These are phyloP conservation scores for Westerdykella sp. DNA, from an alignment of 2,329 filamentous ascomycete species.

Conservation along the genomic window DNA sequence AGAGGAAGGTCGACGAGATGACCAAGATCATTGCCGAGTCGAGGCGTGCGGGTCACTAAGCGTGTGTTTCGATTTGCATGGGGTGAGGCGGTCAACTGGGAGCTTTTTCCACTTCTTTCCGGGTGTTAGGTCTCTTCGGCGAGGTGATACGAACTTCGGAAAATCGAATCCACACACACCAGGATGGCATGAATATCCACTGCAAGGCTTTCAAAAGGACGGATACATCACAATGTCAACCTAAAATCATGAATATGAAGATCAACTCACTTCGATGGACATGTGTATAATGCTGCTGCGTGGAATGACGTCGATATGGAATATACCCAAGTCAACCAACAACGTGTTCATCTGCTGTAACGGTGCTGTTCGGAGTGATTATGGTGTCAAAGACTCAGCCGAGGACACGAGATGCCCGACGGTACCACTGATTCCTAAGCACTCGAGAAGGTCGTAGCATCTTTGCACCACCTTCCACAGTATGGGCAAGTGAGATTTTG, in stretches of 20 bases:
- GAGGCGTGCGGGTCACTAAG: constrained; percentile 69
- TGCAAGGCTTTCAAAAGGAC: neutral
- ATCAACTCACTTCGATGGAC: neutral
- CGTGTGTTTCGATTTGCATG: constrained; percentile 18
- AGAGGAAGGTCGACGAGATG: constrained; percentile 99
- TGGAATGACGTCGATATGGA: neutral
- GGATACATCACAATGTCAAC: neutral
- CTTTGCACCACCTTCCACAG: too few relatives aligned
- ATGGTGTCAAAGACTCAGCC: too few relatives aligned
- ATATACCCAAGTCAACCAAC: too few relatives aligned
- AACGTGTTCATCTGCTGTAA: too few relatives aligned
- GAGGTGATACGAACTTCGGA: constrained; percentile 26
- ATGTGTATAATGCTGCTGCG: neutral
- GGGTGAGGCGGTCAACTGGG: constrained; percentile 20
- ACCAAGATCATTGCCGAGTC: constrained; percentile 96
- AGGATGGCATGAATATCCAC: constrained; percentile 1
- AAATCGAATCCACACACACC: constrained; percentile 10
- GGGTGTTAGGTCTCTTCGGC: constrained; percentile 33
- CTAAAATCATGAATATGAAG: constrained; percentile 3
- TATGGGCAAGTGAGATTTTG: too few relatives aligned
- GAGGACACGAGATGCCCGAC: too few relatives aligned
- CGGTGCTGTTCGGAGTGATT: too few relatives aligned
- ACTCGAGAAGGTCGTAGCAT: too few relatives aligned
- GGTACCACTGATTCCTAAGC: too few relatives aligned
- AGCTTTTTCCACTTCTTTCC: constrained; percentile 31